Evolutionary conservation across 2,329 filamentous ascomycete species (phyloP).

Genomic region (Ophiostoma australiae): DNA sequence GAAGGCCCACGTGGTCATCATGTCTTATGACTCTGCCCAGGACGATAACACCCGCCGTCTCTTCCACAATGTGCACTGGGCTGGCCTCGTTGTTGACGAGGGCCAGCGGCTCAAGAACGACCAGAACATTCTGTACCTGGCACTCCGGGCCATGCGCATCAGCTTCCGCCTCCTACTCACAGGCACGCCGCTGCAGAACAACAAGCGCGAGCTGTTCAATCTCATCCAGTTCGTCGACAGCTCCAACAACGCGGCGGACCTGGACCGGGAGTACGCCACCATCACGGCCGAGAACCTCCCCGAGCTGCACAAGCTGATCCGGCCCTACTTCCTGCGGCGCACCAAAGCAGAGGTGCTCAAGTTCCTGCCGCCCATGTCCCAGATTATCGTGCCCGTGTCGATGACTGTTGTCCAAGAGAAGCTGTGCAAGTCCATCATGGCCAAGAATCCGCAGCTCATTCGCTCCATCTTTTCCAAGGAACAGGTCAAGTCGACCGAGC

Average conservation of each 20-base stretch:
- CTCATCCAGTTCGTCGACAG: slow-evolving; percentile 90
- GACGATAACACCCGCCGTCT: slow-evolving; percentile 63
- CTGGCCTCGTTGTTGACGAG: slow-evolving; percentile 86
- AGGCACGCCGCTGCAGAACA: slow-evolving; percentile 91
- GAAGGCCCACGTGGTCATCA: slow-evolving; percentile 85
- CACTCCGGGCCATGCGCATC: slow-evolving; percentile 66
- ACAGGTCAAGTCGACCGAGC: slow-evolving; percentile 63
- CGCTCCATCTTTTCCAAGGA: slow-evolving; percentile 73
- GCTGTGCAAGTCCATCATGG: slow-evolving; percentile 87
- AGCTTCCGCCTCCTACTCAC: slow-evolving; percentile 84
- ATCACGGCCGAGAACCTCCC: slow-evolving; percentile 77
- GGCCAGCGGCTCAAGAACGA: slow-evolving; percentile 95
- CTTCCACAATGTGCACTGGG: slow-evolving; percentile 73
- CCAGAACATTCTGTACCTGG: slow-evolving; percentile 71
- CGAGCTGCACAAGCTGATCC: slow-evolving; percentile 76
- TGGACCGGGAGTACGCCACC: slow-evolving; percentile 73
- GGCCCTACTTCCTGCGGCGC: slow-evolving; percentile 63
- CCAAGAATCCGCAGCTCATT: slow-evolving; percentile 84
- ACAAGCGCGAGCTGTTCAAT: slow-evolving; percentile 90
- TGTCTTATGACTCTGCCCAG: slow-evolving; percentile 85
- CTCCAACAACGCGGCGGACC: slow-evolving; percentile 58
- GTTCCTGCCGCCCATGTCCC: slow-evolving; percentile 86
- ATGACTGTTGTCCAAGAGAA: slow-evolving; percentile 94
- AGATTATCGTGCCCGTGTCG: slow-evolving; percentile 92
- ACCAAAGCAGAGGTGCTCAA: slow-evolving; percentile 89